A percentile compares a stretch with the other conserved stretches of the same genome.
Evolutionary conservation across 2,329 filamentous ascomycete genomes (phyloP).

Genomic region (Fusarium kyushuense): DNA sequence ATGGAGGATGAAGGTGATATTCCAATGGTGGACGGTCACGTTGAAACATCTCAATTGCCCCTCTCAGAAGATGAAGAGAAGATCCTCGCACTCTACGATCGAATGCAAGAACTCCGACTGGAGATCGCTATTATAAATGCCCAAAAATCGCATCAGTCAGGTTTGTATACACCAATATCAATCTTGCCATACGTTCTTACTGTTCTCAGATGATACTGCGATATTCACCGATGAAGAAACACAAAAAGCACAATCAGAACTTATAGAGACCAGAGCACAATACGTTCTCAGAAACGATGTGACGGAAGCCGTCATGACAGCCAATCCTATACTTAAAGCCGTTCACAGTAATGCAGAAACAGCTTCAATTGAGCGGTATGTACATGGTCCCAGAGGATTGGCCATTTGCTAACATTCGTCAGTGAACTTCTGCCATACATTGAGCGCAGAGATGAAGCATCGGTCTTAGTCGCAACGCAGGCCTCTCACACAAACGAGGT

Average conservation of each 20-base stretch:
- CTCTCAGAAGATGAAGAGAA: constrained; percentile 75
- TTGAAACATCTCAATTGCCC: constrained; percentile 59
- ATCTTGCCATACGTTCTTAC: constrained; percentile 25
- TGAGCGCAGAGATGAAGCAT: constrained; percentile 74
- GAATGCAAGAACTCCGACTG: constrained; percentile 76
- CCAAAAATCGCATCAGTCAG: constrained; percentile 53
- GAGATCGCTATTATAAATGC: constrained; percentile 76
- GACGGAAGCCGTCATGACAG: constrained; percentile 74
- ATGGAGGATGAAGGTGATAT: constrained; percentile 51
- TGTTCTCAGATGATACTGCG: constrained; percentile 36
- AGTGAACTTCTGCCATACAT: constrained; percentile 77
- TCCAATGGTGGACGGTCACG: constrained; percentile 43
- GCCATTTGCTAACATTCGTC: constrained; percentile 22
- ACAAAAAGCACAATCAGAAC: constrained; percentile 70
- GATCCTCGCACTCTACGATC: constrained; percentile 77
- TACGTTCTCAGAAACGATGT: constrained; percentile 78
- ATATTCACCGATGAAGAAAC: constrained; percentile 63
- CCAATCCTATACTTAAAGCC: constrained; percentile 81
- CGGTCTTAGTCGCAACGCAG: constrained; percentile 71
- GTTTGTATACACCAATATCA: constrained; percentile 45
- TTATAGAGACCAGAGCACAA: constrained; percentile 76
- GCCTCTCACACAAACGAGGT: constrained; percentile 64
- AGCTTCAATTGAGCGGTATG: constrained; percentile 76
- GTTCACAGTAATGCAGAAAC: constrained; percentile 76
- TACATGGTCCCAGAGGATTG: neutral